Conservation (phyloP, 2,329 filamentous ascomycete genomes). For the Talaromyces marneffei region DNA sequence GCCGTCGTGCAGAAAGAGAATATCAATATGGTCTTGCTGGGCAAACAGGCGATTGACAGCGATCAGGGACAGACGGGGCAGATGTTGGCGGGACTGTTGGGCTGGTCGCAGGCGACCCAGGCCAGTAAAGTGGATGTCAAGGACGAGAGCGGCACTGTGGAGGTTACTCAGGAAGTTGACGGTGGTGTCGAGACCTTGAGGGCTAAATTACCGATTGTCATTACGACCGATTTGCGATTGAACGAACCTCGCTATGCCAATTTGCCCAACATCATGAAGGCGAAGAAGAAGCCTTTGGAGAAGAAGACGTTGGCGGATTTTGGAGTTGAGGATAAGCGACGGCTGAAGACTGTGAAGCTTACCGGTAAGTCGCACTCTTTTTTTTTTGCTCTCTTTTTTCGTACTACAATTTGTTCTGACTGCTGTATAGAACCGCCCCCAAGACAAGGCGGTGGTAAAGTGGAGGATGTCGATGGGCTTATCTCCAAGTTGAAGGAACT, state of each 20-base stretch:
- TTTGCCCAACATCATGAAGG: slow-evolving; percentile 99
- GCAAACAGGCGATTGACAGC: slow-evolving; percentile 98
- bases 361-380: slow-evolving; percentile 53
- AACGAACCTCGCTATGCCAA: slow-evolving; percentile 95
- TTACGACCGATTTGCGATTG: slow-evolving; percentile 89
- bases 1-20: slow-evolving; percentile 76
- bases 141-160: slow-evolving; percentile 61
- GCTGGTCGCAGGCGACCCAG: slow-evolving; percentile 93
- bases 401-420: neutral
- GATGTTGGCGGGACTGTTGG: slow-evolving; percentile 89
- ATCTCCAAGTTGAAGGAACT: slow-evolving; percentile 92
- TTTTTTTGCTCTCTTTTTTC: neutral
- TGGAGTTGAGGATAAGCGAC: slow-evolving; percentile 65
- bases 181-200: slow-evolving; percentile 86
- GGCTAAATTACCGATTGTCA: slow-evolving; percentile 81
- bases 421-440: slow-evolving; percentile 65
- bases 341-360: slow-evolving; percentile 87
- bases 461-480: slow-evolving; percentile 94
- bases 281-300: slow-evolving; percentile 98
- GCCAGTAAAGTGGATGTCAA: slow-evolving; percentile 75
- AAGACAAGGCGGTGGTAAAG: slow-evolving; percentile 90
- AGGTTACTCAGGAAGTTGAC: slow-evolving; percentile 87
- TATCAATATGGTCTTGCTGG: slow-evolving; percentile 85
- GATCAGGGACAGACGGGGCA: slow-evolving; percentile 93
- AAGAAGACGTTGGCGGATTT: slow-evolving; percentile 84